Base-by-base conservation (phyloP, 1,284 basidiomycete species). In the Takashimella tepidaria region DNA sequence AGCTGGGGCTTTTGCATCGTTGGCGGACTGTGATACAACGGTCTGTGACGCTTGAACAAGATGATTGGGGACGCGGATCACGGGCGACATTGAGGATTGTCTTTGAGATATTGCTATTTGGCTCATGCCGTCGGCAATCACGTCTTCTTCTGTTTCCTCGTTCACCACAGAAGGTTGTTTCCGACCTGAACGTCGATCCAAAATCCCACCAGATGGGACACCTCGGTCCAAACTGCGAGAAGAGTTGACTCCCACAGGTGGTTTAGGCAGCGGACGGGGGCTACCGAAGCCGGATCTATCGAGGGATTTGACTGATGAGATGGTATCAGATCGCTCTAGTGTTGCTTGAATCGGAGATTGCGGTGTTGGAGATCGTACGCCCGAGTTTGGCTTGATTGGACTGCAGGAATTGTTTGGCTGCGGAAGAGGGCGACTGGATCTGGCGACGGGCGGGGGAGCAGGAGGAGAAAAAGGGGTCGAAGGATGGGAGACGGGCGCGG, bases 211-310 rank as follows among this genome's bases (percentile, higher is more conserved):
- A 16, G 31, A 37, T 8, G 60, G 60, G 12, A 62, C 53, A 0
- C 73, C 72, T 31, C 72, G 56, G 50, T 73, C 73, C 16, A 74
- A 51, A 54, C 69, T 72, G 43, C 58, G 65, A 23, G 70, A 70
- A 21, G 58, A 53, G 41, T 62, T 60, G 6, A 73, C 62, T 2
- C 57, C 64, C 16, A 67, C 63, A 1, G 71, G 72, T 1, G 73
- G 69, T 44, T 62, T 65, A 1, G 74, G 74, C 20, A 76, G 56
- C 1, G 66, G 60, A 22, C 73, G 53, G 0, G 60, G 57, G 1
- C 53, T 59, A n/a, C 52, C 50, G 45, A 64, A 68, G 4, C 57
- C 63, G n/a, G 55, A 53, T 0, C 70, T 63, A 54, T 74, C 73
- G 1, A 74, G 58, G 1, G 72, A 74, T 49, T 67, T 70, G 26